These are phyloP conservation scores for Cubamyces lactineus DNA, from an alignment of 768 basidiomycete species.

Conservation along the genomic window DNA sequence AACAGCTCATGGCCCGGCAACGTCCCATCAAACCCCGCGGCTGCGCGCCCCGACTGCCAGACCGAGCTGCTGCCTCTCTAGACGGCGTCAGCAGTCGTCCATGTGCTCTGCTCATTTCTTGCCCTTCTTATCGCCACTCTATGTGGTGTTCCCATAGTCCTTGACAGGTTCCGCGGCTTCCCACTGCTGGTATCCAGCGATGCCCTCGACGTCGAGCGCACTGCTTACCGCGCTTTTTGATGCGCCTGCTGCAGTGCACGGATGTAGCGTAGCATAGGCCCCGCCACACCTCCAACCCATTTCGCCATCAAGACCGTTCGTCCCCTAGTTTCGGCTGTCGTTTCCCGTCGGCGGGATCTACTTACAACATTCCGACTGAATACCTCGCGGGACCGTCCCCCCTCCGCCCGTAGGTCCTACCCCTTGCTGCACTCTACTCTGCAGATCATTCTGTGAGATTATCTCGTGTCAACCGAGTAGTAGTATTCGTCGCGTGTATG, in stretches of 20 bases:
- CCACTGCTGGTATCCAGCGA: background rate
- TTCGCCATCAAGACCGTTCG: constrained; percentile 5
- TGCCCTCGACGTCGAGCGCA: background rate
- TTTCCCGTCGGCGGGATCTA: background rate
- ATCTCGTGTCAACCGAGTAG: too few species aligned
- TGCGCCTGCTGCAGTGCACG: constrained; percentile 1
- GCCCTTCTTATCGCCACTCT: constrained; percentile 1
- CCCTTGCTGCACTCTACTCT: too few species aligned
- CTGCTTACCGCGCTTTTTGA: background rate
- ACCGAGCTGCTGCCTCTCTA: constrained; percentile 17
- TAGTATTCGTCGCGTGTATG: too few species aligned
- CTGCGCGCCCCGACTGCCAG: background rate
- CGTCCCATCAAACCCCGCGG: background rate
- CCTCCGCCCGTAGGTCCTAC: too few species aligned
- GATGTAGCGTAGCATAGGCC: constrained; percentile 2
- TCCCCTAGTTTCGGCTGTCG: background rate
- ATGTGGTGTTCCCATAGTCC: background rate
- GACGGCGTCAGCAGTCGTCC: constrained; percentile 2
- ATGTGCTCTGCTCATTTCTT: constrained; percentile 16
- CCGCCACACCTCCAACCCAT: background rate
- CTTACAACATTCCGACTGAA: background rate
- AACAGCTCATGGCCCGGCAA: background rate
- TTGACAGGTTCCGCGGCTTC: background rate
- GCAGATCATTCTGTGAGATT: too few species aligned
- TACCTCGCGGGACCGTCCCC: too few species aligned